Conservation (phyloP, 768 basidiomycete genomes). For the Tylopilus rubrobrunneus region DNA sequence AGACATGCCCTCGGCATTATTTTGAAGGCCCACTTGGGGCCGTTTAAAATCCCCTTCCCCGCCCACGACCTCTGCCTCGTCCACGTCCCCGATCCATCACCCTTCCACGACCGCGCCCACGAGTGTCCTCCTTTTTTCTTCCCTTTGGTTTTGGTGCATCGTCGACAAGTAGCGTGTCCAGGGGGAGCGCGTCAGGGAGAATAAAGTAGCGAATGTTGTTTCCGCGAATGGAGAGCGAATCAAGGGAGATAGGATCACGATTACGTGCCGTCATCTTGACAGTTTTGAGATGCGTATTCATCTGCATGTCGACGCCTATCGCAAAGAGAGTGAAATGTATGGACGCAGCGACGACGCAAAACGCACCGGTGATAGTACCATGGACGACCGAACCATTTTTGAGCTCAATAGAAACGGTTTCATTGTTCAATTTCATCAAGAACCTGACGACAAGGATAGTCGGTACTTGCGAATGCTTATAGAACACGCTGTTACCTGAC, state of each 20-base stretch:
- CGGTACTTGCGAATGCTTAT: not conserved
- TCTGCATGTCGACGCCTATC: conserved; percentile 96
- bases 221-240: conserved; percentile 90
- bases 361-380: conserved; percentile 93
- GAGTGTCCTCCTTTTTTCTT: conserved; percentile 79
- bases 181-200: conserved; percentile 93
- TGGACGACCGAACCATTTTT: conserved; percentile 96
- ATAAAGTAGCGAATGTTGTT: conserved; percentile 97
- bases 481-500: conserved; percentile 52
- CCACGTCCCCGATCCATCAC: conserved; percentile 49
- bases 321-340: not conserved
- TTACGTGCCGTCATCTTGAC: conserved; percentile 95
- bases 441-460: conserved; percentile 50
- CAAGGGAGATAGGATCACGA: conserved; percentile 81
- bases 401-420: conserved; percentile 96
- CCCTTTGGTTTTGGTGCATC: conserved; percentile 96
- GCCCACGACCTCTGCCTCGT: conserved; percentile 52
- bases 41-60: conserved; percentile 39
- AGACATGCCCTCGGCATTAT: not conserved
- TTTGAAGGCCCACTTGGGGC: not conserved
- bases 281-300: conserved; percentile 98
- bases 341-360: not conserved
- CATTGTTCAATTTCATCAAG: conserved; percentile 99
- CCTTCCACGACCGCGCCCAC: conserved; percentile 60
- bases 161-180: conserved; percentile 96